These are phyloP conservation scores for Achlya hypogyna DNA, from an alignment of 352 stramenopile species.

Conservation along the genomic window DNA sequence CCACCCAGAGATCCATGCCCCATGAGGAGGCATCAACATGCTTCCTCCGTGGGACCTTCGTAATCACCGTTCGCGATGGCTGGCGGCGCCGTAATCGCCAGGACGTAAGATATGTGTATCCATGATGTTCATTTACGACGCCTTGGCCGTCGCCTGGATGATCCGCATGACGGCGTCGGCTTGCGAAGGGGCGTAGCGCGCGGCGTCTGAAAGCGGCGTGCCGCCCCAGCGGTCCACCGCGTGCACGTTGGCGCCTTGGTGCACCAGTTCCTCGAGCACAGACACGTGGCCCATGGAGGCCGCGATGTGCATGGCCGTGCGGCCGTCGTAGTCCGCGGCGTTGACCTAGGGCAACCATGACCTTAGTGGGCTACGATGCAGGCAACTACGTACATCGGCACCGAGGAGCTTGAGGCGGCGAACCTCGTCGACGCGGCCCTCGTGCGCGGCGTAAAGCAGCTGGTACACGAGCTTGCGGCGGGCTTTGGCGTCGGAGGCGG, in stretches of 20 bases:
- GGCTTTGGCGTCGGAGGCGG: neutral
- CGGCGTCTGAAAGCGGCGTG: constrained; percentile 56
- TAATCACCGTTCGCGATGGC: too few relatives aligned
- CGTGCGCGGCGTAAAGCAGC: constrained; percentile 10
- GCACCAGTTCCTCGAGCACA: constrained; percentile 24
- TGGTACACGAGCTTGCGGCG: constrained; percentile 1
- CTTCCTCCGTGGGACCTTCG: too few relatives aligned
- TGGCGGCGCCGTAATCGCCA: too few relatives aligned
- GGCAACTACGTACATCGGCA: neutral
- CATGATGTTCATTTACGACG: too few relatives aligned
- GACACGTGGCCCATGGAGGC: constrained; percentile 52
- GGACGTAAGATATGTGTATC: too few relatives aligned
- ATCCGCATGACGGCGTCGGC: neutral
- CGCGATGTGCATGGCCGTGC: constrained; percentile 62
- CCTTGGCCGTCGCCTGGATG: too few relatives aligned
- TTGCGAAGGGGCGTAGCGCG: constrained; percentile 25
- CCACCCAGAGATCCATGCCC: too few relatives aligned
- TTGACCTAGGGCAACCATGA: neutral
- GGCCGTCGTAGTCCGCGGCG: constrained; percentile 37
- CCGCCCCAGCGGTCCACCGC: constrained; percentile 53
- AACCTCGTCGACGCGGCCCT: constrained; percentile 13
- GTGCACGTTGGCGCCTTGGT: constrained; percentile 38
- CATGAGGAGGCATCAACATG: too few relatives aligned
- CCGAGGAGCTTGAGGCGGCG: constrained; percentile 2
- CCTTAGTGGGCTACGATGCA: neutral